Base-by-base conservation (phyloP, 1,284 basidiomycete genomes). In the Mrakiaceae sp. region DNA sequence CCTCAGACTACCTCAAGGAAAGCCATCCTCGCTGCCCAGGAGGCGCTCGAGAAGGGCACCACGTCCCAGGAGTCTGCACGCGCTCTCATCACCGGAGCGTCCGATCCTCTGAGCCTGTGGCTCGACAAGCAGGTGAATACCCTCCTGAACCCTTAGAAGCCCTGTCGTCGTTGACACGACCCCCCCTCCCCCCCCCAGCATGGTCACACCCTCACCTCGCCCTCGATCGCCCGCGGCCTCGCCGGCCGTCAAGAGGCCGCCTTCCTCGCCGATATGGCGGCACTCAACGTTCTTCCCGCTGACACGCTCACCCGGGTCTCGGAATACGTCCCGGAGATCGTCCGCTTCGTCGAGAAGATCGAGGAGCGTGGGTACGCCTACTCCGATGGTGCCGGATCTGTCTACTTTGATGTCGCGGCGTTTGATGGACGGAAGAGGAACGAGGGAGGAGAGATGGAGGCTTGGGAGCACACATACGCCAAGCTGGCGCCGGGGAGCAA, bases 291-390 rank as follows among this genome's bases (percentile, higher is more conserved):
- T 60, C 85, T 88, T 66, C 84, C 87, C 47, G 94, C 96, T 14
- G 91, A 94, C 74, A 91, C 85, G 1, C 78, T 98, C 64, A 98
- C 96, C 3, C 86, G 96, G 51, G 96, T 98, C 12, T 95, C 92
- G 14, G 96, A 98, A 76, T 99, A 93, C 76, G 87, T 99, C 11
- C 90, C 93, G 7, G 94, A 98, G 77, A 92, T 98, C 69, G 89
- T 93, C 62, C 76, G 82, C 1, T 99, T 95, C 73, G 88, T 98
- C 27, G 82, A 94, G 73, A 80, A 82, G 57, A 93, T 98, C 73
- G 80, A 96, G 68, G 78, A 83, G 66, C 94, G 95, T 67, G 95
- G 94, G 0, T 98, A 86, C 72, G 96, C 84, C 4, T 99, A 99
- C 75, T 72, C 72, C 16, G 88, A 85, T 69, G 81, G 83, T 5